Percentiles rank a stretch among this genome's conserved stretches.
These are phyloP conservation scores for Fusarium devonianum DNA, from an alignment of 2,329 filamentous ascomycete species.

Conservation along the genomic window DNA sequence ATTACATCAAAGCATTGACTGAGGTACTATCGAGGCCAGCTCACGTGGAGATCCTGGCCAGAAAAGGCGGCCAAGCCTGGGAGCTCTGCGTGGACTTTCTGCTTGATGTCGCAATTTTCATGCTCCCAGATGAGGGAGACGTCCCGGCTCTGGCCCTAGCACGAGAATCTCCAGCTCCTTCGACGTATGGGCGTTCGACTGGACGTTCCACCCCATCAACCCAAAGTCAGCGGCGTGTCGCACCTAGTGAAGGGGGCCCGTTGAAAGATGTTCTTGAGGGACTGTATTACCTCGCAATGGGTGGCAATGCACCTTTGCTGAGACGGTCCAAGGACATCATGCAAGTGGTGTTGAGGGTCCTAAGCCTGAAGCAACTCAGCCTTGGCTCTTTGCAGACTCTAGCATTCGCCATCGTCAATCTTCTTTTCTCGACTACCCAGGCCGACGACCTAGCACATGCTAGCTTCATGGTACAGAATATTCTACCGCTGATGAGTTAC, in stretches of 20 bases:
- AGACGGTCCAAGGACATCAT: slow-evolving; percentile 64
- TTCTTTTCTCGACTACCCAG: slow-evolving; percentile 68
- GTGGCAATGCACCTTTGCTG: slow-evolving; percentile 72
- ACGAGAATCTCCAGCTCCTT: slow-evolving; percentile 57
- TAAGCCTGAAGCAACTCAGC: slow-evolving; percentile 65
- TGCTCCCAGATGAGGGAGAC: slow-evolving; percentile 52
- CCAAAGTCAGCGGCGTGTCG: slow-evolving; percentile 42
- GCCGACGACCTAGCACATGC: slow-evolving; percentile 73
- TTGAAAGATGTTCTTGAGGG: slow-evolving; percentile 62
- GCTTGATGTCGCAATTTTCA: slow-evolving; percentile 63
- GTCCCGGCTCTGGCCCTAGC: slow-evolving; percentile 45
- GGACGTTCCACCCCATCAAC: slow-evolving; percentile 42
- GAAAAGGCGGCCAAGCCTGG: slow-evolving; percentile 68
- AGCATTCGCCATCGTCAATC: slow-evolving; percentile 79
- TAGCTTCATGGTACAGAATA: slow-evolving; percentile 62
- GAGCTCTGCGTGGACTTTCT: slow-evolving; percentile 74
- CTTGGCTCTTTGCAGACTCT: slow-evolving; percentile 72
- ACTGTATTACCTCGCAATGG: slow-evolving; percentile 68
- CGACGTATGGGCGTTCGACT: slow-evolving; percentile 40
- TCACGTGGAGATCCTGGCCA: slow-evolving; percentile 80
- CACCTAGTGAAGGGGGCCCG: slow-evolving; percentile 44
- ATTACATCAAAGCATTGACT: slow-evolving; percentile 80
- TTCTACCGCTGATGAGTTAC: slow-evolving; percentile 75
- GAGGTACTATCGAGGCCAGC: slow-evolving; percentile 74
- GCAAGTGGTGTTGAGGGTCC: slow-evolving; percentile 63